phyloP scores from a whole-genome alignment of 2,329 filamentous ascomycete species.

The Hypoxylon sp. region DNA sequence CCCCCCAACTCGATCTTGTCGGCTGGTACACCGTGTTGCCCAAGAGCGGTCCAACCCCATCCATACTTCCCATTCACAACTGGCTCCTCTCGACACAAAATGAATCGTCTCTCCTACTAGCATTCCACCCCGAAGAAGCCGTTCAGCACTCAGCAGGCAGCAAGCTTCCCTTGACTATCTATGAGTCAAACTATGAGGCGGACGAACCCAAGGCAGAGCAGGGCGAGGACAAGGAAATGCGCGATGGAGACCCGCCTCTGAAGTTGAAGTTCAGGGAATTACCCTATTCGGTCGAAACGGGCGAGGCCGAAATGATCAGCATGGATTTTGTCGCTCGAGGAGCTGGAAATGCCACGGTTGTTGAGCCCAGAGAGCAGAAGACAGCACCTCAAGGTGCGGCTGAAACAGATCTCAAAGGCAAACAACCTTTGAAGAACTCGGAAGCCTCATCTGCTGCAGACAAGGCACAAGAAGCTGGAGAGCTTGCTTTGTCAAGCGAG shows the following conservation, averaged over 20 bases:
- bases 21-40: conserved; percentile 91
- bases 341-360: conserved; percentile 82
- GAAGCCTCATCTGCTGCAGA: conserved; percentile 47
- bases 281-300: conserved; percentile 90
- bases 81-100: conserved; percentile 83
- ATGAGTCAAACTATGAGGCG: conserved; percentile 86
- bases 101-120: conserved; percentile 88
- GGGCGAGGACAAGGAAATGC: conserved; percentile 79
- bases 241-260: conserved; percentile 71
- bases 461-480: conserved; percentile 53
- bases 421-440: conserved; percentile 60
- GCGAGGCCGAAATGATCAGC: conserved; percentile 97
- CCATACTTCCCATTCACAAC: conserved; percentile 80
- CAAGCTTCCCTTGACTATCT: conserved; percentile 90
- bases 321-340: conserved; percentile 93
- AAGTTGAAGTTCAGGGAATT: conserved; percentile 85
- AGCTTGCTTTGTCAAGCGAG: conserved; percentile 66
- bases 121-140: conserved; percentile 81
- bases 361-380: conserved; percentile 57
- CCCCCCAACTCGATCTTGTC: conserved; percentile 85
- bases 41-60: conserved; percentile 76
- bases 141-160: conserved; percentile 73
- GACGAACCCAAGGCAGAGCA: conserved; percentile 68
- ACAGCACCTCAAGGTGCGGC: conserved; percentile 59
- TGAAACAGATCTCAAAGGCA: conserved; percentile 68